Evolutionary conservation across 306 rosid species (phyloP), one percentile per base, ranked within the genome.

Genomic region (Mimosa pudica): DNA sequence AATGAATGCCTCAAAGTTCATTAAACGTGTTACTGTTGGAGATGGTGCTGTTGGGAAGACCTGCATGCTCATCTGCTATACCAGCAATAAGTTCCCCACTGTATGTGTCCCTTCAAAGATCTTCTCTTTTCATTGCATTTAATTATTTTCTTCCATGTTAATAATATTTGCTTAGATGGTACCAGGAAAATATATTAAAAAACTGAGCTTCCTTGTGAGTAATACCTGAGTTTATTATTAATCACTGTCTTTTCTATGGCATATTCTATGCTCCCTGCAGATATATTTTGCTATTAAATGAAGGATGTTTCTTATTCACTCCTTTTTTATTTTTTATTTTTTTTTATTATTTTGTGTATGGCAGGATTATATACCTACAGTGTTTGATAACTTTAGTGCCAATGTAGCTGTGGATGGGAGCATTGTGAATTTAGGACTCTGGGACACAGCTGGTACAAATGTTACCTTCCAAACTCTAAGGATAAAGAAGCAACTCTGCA

Each of bases 31-130:
- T 16, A 95, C 98, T 11, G 98, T 95, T 78, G 98, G 98, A 8
- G 98, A 95, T 88, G 98, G 98, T 45, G 98, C 98, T 80, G 98
- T 95, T 79, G 98, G 98, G 20, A 95, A 95, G 81, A 95, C 98
- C 51, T 95, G 98, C 88, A 91, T 95, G 98, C 98, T 95, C 77
- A 91, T 95, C 75, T 95, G 98, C 89, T 95, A 95, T 87, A 95
- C 98, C 65, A 89, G 97, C 82, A 95, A 95, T 91, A 95, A 89
- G 88, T 95, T 95, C 74, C 98, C 98, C 49, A 92, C 98, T 10
- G 98, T 95, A 62, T 62, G 68, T 32, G 68, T 32, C 68, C 38
- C 68, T 62, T 61, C 68, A 76, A 87, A 79, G 58, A 5, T 16
- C 80, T 61, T 35, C 65, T 17, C 76, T 65, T 65, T 36, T 5